Evolutionary conservation across 2,329 filamentous ascomycete species (phyloP), one percentile per base, ranked within the genome.

Genomic region (Chalara sp.): DNA sequence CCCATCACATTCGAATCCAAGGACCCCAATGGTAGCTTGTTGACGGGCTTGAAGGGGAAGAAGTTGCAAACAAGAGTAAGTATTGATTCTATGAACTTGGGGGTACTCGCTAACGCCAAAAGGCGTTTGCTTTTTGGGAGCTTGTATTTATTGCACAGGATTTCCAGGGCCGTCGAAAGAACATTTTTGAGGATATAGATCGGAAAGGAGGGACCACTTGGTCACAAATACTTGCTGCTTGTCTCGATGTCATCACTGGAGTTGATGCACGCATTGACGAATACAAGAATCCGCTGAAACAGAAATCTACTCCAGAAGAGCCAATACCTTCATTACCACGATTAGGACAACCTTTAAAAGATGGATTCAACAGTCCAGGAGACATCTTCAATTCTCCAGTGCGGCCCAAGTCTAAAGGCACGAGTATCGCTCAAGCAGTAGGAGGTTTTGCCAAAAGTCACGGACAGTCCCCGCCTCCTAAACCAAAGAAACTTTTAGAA

Each of bases 41-140:
- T 97, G 46, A 89, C 84, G 51, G 92, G 92, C 0, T 68, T 97
- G 44, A 91, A 84, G 65, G 85, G 85, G 57, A 93, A 90, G 70
- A 93, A 92, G 67, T 76, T 88, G 6, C 75, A 87, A 7, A 82
- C 88, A 53, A 84, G 81, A 69, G 85, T 86, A 70, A 61, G 74
- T 65, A 11, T 6, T 8, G 11, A 32, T 2, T 37, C n/a, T 8
- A 8, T 8, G 8, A n/a, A n/a, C 2, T 37, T 37, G 8, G 2
- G 8, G 8, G 35, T n/a, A 37, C 8, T 37, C 8, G 35, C 35
- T 37, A n/a, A 37, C 35, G 8, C 40, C n/a, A 28, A 1, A 53
- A 87, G 78, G 79, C 82, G 1, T 95, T 95, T 66, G 91, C 92
- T 12, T 86, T 95, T 68, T 96, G 91, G 91, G 92, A 97, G 64